Percentiles rank a stretch among this genome's conserved stretches.
Evolutionary conservation across 139 green algal species (phyloP).

Genomic region (Eudorina sp.): DNA sequence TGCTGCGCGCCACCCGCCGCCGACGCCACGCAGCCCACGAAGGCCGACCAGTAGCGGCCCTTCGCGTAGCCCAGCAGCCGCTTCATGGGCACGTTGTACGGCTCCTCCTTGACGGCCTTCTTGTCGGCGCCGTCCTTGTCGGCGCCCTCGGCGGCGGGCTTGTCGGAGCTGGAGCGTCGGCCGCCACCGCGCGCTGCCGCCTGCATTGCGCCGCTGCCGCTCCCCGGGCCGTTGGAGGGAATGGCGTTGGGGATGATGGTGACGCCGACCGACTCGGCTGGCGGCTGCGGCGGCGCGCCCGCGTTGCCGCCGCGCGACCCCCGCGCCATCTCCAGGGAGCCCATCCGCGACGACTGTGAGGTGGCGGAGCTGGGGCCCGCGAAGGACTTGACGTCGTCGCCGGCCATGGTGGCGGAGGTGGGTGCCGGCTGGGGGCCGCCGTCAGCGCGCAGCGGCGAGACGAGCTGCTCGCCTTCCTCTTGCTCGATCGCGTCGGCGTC

Average conservation of each 20-base stretch:
- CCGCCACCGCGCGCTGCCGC: too few relatives aligned
- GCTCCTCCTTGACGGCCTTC: constrained; percentile 6
- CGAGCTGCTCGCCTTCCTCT: background rate
- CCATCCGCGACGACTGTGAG: background rate
- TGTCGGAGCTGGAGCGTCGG: too few relatives aligned
- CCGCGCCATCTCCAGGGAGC: background rate
- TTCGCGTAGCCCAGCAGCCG: constrained; percentile 71
- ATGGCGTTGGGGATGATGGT: constrained; percentile 24
- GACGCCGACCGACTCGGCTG: background rate
- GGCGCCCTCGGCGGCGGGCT: too few relatives aligned
- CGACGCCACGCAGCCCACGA: constrained; percentile 65
- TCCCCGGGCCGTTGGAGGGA: background rate
- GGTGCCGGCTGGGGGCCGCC: background rate
- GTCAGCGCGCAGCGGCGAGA: background rate
- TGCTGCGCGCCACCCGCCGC: constrained; percentile 70
- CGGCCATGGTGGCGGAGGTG: background rate
- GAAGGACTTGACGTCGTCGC: background rate
- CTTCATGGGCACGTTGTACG: constrained; percentile 61
- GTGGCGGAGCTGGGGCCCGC: background rate
- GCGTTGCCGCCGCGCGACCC: background rate
- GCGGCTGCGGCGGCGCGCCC: background rate
- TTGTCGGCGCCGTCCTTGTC: background rate
- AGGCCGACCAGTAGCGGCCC: constrained; percentile 63
- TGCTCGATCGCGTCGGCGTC: background rate
- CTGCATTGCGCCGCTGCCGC: background rate